Evolutionary conservation across 108 stramenopile genomes (phyloP), one percentile per base, ranked within the genome.

Genomic region (Cyclotella baltica): DNA sequence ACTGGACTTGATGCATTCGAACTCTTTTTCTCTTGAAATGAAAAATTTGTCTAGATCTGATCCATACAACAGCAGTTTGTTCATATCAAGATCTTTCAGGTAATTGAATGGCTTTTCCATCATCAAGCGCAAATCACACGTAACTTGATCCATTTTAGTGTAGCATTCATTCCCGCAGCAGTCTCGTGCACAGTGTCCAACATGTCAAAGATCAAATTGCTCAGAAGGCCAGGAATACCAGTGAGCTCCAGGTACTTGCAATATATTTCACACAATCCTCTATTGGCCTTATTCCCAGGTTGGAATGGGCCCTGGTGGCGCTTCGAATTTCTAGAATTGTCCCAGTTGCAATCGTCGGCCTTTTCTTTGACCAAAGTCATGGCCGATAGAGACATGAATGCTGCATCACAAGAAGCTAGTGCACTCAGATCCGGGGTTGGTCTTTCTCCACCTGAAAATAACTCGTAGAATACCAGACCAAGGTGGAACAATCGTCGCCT

Each of bases 401-500:
- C 43, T 47, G 23, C 47, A 29, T 67, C 47, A 27, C 16, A 27
- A 4, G 20, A 30, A 18, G 43, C 43, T 5, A 31, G 43, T 31
- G 68, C 68, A 3, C 9, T 1, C 4, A 69, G 52, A 13, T 34
- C 25, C 10, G 29, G 34, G n/a, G 31, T 51, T 19, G 68, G 35
- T 18, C 10, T 50, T 27, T 67, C 20, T 27, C 66, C 66, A 10
- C 66, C 66, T 16, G 66, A 50, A 30, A 67, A 46, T 10, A 67
- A 28, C 19, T 67, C 66, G 25, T 67, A 67, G 38, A 67, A 67
- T 15, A 67, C 28, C 3, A 67, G 47, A 2, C 68, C 52, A 18
- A 69, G 68, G 22, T 28, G 20, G 22, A 55, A 55, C 16, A 69
- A 55, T 69, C 68, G 22, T 25, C 38, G 63, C n/a, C n/a, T n/a